phyloP scores from a whole-genome alignment of 78 protist species.

The Dictyostelium brefeldianum region DNA sequence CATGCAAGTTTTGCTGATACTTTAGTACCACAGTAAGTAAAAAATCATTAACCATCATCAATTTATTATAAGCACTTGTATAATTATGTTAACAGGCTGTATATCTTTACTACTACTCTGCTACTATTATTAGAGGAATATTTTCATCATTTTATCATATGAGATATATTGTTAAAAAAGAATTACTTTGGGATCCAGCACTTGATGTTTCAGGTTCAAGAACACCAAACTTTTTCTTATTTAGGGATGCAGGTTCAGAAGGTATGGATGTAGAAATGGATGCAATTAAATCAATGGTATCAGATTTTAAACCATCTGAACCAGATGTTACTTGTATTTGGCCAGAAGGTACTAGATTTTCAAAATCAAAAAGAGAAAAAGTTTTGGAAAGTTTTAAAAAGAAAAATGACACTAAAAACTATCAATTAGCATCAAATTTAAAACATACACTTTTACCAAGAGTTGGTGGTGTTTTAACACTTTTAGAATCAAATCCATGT shows the following conservation, averaged over 20 bases:
- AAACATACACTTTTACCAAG: conserved; percentile 77
- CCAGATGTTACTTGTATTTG: conserved; percentile 72
- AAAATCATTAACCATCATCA: not conserved
- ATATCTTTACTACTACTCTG: too few relatives aligned
- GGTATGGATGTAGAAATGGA: conserved; percentile 82
- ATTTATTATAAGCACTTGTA: not conserved
- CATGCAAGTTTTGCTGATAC: conserved; percentile 81
- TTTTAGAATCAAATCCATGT: conserved; percentile 74
- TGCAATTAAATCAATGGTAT: conserved; percentile 45
- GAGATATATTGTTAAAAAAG: conserved; percentile 81
- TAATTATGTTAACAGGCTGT: too few relatives aligned
- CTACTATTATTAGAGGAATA: conserved; percentile 65
- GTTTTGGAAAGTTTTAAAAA: conserved; percentile 78
- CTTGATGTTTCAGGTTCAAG: conserved; percentile 79
- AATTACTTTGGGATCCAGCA: conserved; percentile 79
- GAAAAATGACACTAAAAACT: conserved; percentile 60
- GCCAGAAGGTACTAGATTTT: conserved; percentile 81
- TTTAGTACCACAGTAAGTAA: conserved; percentile 72
- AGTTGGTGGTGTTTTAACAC: conserved; percentile 65
- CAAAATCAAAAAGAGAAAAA: conserved; percentile 78
- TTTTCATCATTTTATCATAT: conserved; percentile 59
- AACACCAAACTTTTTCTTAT: conserved; percentile 77
- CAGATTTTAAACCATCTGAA: conserved; percentile 71
- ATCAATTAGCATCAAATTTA: conserved; percentile 51
- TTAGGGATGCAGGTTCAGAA: conserved; percentile 79